Conservation (phyloP, 345 rosid genomes). For the Populus simonii region DNA sequence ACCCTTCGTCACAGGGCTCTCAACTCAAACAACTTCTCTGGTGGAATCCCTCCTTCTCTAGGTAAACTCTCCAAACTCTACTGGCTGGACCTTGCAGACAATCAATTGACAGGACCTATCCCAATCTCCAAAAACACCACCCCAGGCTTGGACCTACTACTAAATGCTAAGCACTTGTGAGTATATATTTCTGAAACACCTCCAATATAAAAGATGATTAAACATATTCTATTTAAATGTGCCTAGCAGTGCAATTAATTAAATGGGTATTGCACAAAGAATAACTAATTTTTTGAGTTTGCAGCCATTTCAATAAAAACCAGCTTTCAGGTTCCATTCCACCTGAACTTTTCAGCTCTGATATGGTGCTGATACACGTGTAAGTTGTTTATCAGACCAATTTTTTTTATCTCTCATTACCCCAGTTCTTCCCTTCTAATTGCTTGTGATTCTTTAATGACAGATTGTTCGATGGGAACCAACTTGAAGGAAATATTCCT, state of each 20-base stretch:
- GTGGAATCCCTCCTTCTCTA: constrained; percentile 69
- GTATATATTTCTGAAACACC: constrained; percentile 15
- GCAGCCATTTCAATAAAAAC: constrained; percentile 94
- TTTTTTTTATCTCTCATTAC: not conserved
- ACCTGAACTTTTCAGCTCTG: constrained; percentile 54
- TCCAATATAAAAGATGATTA: not conserved
- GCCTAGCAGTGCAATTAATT: not conserved
- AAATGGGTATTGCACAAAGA: not conserved
- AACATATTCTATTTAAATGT: not conserved
- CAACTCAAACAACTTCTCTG: constrained; percentile 86
- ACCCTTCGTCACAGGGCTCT: constrained; percentile 59
- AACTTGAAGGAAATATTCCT: constrained; percentile 66
- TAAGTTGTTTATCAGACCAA: constrained; percentile 36
- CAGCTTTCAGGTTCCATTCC: constrained; percentile 84
- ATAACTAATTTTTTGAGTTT: constrained; percentile 17
- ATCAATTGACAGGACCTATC: constrained; percentile 70
- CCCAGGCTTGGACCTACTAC: constrained; percentile 78
- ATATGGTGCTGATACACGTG: constrained; percentile 85
- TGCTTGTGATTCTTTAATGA: constrained; percentile 10
- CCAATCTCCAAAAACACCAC: constrained; percentile 55
- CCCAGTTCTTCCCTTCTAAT: not conserved
- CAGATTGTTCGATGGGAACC: constrained; percentile 81
- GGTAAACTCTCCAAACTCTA: constrained; percentile 75
- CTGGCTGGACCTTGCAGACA: constrained; percentile 89
- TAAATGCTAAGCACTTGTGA: constrained; percentile 86